Evolutionary conservation across 2,329 filamentous ascomycete species (phyloP).

Genomic region (Ophiostoma piceae): DNA sequence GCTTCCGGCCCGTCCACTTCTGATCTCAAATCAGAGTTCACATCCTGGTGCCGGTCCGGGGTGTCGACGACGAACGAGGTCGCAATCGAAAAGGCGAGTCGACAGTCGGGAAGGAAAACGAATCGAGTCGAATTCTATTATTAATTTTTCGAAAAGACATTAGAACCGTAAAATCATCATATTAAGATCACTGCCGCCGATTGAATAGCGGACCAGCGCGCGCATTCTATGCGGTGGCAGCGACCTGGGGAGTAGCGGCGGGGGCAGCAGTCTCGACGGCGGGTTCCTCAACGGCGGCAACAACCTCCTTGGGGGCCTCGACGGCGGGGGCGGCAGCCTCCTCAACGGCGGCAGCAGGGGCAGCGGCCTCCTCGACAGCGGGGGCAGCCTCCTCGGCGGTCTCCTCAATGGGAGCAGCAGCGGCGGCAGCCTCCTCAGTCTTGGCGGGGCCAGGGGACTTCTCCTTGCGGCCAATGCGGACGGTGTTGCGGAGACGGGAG

Average conservation of each 20-base stretch:
- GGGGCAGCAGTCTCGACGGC: slow-evolving; percentile 36
- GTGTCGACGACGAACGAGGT: neutral
- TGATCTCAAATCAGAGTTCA: slow-evolving; percentile 11
- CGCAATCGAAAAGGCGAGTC: neutral
- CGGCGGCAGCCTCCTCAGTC: slow-evolving; percentile 36
- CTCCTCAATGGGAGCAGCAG: slow-evolving; percentile 34
- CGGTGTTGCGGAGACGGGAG: slow-evolving; percentile 56
- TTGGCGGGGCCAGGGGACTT: slow-evolving; percentile 45
- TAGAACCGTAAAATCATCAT: slow-evolving; percentile 26
- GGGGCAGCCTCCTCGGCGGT: slow-evolving; percentile 32
- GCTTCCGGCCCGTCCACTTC: slow-evolving; percentile 23
- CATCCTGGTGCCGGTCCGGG: slow-evolving; percentile 16
- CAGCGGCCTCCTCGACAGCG: slow-evolving; percentile 33
- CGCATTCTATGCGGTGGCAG: slow-evolving; percentile 47
- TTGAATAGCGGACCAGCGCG: slow-evolving; percentile 21
- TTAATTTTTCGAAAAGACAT: slow-evolving; percentile 17
- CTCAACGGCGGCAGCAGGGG: slow-evolving; percentile 32
- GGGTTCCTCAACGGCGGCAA: slow-evolving; percentile 35
- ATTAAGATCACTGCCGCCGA: slow-evolving; percentile 27
- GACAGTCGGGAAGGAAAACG: neutral
- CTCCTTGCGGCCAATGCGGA: slow-evolving; percentile 44
- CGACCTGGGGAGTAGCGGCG: slow-evolving; percentile 44
- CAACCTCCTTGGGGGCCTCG: slow-evolving; percentile 35
- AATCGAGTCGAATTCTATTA: slow-evolving; percentile 5
- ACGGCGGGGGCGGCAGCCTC: slow-evolving; percentile 36